Percentiles rank a stretch among this genome's conserved stretches.
These are phyloP conservation scores for Xylaria telfairii DNA, from an alignment of 495 filamentous ascomycete species.

Conservation along the genomic window DNA sequence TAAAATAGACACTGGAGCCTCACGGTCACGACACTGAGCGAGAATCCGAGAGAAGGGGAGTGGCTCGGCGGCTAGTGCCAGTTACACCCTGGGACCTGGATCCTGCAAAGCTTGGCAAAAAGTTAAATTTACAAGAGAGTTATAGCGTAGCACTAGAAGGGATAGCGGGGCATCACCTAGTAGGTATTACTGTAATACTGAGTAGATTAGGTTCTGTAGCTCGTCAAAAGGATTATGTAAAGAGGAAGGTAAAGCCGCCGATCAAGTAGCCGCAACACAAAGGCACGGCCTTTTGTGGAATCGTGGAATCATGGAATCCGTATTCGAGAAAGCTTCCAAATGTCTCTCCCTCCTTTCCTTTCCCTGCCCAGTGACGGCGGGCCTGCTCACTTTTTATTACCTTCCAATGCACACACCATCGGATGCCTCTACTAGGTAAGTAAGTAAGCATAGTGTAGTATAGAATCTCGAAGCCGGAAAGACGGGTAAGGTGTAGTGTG, in stretches of 20 bases:
- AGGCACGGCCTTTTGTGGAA: background rate
- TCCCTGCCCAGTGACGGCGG: no score
- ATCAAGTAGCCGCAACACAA: background rate
- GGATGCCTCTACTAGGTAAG: background rate
- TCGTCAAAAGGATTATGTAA: background rate
- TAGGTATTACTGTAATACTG: background rate
- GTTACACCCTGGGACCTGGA: background rate
- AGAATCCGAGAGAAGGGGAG: background rate
- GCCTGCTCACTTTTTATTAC: background rate
- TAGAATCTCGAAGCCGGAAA: background rate
- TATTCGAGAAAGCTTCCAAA: conserved; percentile 8
- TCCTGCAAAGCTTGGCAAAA: conserved; percentile 13
- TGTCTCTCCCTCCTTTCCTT: background rate
- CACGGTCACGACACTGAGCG: background rate
- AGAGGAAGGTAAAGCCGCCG: background rate
- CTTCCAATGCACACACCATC: background rate
- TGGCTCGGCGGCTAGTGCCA: background rate
- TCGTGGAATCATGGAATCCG: background rate
- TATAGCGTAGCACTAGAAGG: background rate
- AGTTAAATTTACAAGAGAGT: background rate
- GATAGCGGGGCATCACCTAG: background rate
- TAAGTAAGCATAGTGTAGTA: no score
- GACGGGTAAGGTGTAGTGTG: background rate
- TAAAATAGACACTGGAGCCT: no score
- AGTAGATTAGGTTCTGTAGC: background rate